phyloP scores from a whole-genome alignment of 2,329 filamentous ascomycete species.

The Stachybotrys chlorohalonatus region DNA sequence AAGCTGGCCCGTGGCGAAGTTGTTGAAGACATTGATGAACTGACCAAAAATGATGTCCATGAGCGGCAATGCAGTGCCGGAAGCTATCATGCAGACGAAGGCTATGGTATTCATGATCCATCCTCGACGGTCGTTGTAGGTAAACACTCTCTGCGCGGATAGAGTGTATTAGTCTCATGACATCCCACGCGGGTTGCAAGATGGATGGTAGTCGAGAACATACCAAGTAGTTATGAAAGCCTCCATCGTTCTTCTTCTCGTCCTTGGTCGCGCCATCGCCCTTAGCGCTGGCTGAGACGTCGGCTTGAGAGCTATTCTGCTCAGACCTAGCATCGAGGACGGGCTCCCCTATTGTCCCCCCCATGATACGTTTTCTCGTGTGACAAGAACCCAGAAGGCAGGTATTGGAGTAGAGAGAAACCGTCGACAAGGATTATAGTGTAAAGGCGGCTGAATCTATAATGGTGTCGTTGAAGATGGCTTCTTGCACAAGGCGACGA shows the following conservation, averaged over 20 bases:
- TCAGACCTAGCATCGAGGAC: neutral
- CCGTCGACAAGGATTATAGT: neutral
- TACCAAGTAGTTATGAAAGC: constrained; percentile 17
- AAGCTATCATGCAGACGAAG: constrained; percentile 24
- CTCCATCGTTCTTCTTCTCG: constrained; percentile 7
- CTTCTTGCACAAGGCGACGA: too few relatives aligned
- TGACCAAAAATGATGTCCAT: constrained; percentile 52
- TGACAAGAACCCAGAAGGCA: neutral
- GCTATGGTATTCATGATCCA: constrained; percentile 27
- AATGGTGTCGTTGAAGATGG: too few relatives aligned
- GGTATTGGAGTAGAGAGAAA: neutral
- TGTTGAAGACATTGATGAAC: constrained; percentile 45
- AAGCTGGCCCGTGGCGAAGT: constrained; percentile 38
- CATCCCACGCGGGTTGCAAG: neutral
- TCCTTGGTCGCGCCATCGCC: neutral
- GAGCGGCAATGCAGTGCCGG: constrained; percentile 34
- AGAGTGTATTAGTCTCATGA: neutral
- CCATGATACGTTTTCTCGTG: neutral
- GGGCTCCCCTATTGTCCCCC: neutral
- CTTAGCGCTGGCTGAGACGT: neutral
- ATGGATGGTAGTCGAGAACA: neutral
- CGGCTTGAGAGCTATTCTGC: neutral
- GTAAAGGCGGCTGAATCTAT: too few relatives aligned
- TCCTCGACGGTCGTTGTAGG: constrained; percentile 26
- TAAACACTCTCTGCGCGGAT: constrained; percentile 22